These are phyloP conservation scores for Aspergillus coremiiformis DNA, from an alignment of 495 filamentous ascomycete genomes.

Conservation along the genomic window DNA sequence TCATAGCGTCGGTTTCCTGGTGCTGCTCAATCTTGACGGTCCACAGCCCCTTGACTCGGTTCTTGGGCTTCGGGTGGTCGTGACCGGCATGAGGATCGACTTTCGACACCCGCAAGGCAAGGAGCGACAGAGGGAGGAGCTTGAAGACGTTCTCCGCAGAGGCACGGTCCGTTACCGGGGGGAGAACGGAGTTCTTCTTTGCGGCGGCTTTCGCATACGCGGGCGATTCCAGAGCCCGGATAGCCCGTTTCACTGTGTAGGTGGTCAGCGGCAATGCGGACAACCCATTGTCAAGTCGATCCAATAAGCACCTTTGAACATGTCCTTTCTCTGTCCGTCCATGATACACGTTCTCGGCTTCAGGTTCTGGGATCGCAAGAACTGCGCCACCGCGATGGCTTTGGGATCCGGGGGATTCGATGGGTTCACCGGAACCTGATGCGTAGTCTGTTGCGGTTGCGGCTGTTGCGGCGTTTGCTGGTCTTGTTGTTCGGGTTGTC, in stretches of 20 bases:
- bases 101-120: conserved; percentile 86
- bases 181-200: conserved; percentile 82
- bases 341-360: conserved; percentile 90
- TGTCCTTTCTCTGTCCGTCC: conserved; percentile 94
- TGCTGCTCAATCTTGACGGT: conserved; percentile 95
- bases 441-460: conserved; percentile 33
- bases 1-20: conserved; percentile 81
- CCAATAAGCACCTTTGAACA: conserved; percentile 72
- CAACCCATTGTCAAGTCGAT: neutral
- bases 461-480: conserved; percentile 20
- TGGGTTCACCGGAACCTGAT: conserved; percentile 51
- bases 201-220: conserved; percentile 74
- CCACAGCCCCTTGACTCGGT: conserved; percentile 93
- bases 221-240: conserved; percentile 84
- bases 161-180: conserved; percentile 76
- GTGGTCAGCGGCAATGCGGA: neutral
- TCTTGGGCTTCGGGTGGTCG: conserved; percentile 69
- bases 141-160: conserved; percentile 91
- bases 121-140: conserved; percentile 88
- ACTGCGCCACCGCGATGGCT: conserved; percentile 83
- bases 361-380: conserved; percentile 73
- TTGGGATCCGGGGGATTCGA: conserved; percentile 74
- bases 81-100: conserved; percentile 66
- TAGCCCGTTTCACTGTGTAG: conserved; percentile 84
- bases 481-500: conserved; percentile 31